Conservation (phyloP, 148 eudicot genomes). For the Camellia granthamiana region DNA sequence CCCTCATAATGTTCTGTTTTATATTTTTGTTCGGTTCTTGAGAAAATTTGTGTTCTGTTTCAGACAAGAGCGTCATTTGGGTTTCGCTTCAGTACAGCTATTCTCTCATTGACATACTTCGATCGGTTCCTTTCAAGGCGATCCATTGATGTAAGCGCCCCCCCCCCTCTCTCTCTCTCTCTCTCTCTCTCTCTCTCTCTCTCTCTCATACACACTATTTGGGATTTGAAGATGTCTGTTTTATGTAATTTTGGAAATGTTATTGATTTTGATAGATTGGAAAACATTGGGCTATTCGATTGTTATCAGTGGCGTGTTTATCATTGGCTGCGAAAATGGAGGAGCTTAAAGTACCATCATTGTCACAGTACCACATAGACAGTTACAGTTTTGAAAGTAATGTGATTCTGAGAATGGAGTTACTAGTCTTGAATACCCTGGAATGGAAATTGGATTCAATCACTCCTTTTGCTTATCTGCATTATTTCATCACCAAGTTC, state of each 20-base stretch:
- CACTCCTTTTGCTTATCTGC: constrained; percentile 54
- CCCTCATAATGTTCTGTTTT: background rate
- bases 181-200: background rate
- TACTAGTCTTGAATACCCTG: constrained; percentile 46
- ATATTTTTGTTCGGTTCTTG: background rate
- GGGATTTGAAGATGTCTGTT: too few species aligned
- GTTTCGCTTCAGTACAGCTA: constrained; percentile 34
- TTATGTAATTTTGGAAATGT: background rate
- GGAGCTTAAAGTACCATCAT: constrained; percentile 32
- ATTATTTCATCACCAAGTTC: constrained; percentile 36
- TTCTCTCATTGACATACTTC: constrained; percentile 37
- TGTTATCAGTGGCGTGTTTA: constrained; percentile 58
- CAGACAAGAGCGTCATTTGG: constrained; percentile 33
- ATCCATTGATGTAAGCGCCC: constrained; percentile 28
- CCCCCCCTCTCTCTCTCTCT: too few species aligned
- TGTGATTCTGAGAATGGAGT: constrained; percentile 43
- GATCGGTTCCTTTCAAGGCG: constrained; percentile 33
- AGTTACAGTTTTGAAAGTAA: constrained; percentile 22
- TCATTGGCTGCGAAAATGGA: constrained; percentile 69
- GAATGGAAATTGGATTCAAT: constrained; percentile 47
- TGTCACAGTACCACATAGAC: constrained; percentile 28
- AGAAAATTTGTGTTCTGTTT: constrained; percentile 4
- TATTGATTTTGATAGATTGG: constrained; percentile 30
- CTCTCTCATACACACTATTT: background rate
- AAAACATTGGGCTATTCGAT: constrained; percentile 45